A percentile compares a stretch with the other conserved stretches of the same genome.
phyloP scores from a whole-genome alignment of 768 basidiomycete genomes.

The Nidula microcarpa region DNA sequence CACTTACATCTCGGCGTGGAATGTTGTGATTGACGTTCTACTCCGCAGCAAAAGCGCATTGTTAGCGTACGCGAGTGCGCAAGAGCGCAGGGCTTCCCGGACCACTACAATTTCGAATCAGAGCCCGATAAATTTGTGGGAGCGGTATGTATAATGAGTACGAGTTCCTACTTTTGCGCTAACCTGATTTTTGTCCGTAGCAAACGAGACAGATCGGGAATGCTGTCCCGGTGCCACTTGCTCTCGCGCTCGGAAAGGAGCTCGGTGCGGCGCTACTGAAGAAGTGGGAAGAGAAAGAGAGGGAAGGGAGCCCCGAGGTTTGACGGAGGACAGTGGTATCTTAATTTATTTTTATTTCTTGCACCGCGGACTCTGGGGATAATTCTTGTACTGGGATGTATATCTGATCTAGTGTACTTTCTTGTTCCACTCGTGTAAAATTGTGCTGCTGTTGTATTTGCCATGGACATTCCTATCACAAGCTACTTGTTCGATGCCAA shows the following conservation, averaged over 20 bases:
- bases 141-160: no score
- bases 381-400: no score
- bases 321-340: neutral
- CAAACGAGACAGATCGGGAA: constrained; percentile 79
- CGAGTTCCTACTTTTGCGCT: no score
- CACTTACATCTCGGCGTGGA: neutral
- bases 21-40: neutral
- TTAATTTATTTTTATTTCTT: no score
- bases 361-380: no score
- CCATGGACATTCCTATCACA: no score
- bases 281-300: constrained; percentile 39
- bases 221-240: constrained; percentile 72
- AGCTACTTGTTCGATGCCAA: constrained; percentile 28
- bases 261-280: constrained; percentile 40
- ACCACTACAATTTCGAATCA: constrained; percentile 60
- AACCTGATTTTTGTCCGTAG: constrained; percentile 46
- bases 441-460: no score
- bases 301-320: constrained; percentile 39
- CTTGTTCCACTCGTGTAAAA: no score
- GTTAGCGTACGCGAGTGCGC: constrained; percentile 66
- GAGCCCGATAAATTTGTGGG: constrained; percentile 15
- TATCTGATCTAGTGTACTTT: no score
- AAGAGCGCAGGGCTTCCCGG: constrained; percentile 78
- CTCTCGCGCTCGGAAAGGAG: constrained; percentile 55
- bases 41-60: constrained; percentile 64